Percentiles rank a stretch among this genome's conserved stretches.
These are phyloP conservation scores for Neofusicoccum sp. DNA, from an alignment of 2,329 filamentous ascomycete species.

Conservation along the genomic window DNA sequence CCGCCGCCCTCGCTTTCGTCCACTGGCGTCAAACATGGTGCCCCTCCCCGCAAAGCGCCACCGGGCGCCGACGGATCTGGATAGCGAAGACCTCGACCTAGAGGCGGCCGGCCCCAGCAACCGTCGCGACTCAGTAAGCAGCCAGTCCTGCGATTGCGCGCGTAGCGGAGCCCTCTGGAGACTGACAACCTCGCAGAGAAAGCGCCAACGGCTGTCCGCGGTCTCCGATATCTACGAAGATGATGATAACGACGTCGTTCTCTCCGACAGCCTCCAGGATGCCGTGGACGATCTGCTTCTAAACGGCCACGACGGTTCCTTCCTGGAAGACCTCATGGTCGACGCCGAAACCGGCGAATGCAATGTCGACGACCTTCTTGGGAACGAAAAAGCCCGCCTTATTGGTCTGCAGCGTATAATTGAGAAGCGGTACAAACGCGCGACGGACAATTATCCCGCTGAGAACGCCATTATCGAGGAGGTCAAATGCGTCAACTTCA, in stretches of 20 bases:
- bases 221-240: background rate
- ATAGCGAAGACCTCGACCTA: background rate
- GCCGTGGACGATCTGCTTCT: background rate
- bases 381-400: background rate
- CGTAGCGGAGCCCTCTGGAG: background rate
- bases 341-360: background rate
- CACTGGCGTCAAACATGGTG: background rate
- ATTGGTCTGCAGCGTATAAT: background rate
- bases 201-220: constrained; percentile 1
- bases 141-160: background rate
- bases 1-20: background rate
- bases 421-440: constrained; percentile 21
- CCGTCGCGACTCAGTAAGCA: constrained; percentile 7
- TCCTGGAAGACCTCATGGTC: background rate
- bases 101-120: background rate
- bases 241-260: background rate
- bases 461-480: constrained; percentile 86
- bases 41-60: constrained; percentile 13
- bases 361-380: background rate
- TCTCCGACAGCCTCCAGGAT: background rate
- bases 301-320: background rate
- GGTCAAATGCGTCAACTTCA: constrained; percentile 88
- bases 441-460: constrained; percentile 62
- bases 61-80: background rate
- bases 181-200: background rate